A percentile compares a stretch with the other conserved stretches of the same genome.
phyloP scores from a whole-genome alignment of 1,284 basidiomycete species.

The Vanrija pseudolonga region DNA sequence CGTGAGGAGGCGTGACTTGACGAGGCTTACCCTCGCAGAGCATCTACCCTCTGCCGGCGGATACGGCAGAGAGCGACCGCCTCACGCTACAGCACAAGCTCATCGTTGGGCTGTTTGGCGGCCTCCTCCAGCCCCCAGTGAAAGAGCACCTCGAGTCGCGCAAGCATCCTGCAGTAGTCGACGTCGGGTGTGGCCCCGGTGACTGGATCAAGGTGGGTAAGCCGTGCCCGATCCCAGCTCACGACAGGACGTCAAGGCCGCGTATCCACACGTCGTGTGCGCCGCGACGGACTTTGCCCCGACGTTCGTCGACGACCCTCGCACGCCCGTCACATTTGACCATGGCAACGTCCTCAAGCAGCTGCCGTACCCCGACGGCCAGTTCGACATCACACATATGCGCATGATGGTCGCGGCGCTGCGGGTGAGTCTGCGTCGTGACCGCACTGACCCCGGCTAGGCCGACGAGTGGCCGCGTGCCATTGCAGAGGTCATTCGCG shows the following conservation, averaged over 20 bases:
- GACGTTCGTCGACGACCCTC: neutral
- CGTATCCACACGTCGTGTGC: neutral
- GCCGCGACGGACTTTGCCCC: neutral
- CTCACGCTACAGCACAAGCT: neutral
- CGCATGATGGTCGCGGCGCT: constrained; percentile 36
- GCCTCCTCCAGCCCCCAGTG: neutral
- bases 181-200: constrained; percentile 3
- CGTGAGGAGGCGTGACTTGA: too few species aligned
- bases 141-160: neutral
- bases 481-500: constrained; percentile 31
- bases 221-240: too few species aligned
- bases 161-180: neutral
- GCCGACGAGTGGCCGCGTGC: constrained; percentile 30
- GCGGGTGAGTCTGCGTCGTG: neutral
- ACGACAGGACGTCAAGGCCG: neutral
- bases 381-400: constrained; percentile 36
- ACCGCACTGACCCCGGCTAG: neutral
- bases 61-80: neutral
- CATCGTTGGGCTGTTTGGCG: neutral
- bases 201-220: neutral
- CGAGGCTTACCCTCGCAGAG: neutral
- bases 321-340: neutral
- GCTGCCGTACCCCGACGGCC: constrained; percentile 4
- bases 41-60: constrained; percentile 1
- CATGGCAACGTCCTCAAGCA: neutral